Evolutionary conservation across 2,329 filamentous ascomycete species (phyloP).

Genomic region (Fusarium sarcochroum): DNA sequence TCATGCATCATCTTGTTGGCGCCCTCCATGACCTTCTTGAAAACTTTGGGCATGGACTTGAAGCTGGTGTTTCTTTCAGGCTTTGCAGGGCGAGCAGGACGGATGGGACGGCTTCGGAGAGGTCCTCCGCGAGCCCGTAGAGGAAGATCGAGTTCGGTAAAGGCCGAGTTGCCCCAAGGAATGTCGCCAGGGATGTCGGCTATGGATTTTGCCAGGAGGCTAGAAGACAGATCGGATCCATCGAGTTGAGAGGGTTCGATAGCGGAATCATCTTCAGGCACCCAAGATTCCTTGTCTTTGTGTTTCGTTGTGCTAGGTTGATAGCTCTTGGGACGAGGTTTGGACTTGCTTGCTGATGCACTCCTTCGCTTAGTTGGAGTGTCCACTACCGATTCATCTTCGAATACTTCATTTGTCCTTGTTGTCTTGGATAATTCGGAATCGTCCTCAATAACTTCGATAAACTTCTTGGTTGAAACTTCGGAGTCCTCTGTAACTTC

Average conservation of each 20-base stretch:
- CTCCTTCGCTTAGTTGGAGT: slow-evolving; percentile 57
- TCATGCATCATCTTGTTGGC: slow-evolving; percentile 76
- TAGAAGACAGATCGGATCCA: slow-evolving; percentile 54
- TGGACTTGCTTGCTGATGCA: slow-evolving; percentile 47
- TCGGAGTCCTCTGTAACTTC: slow-evolving; percentile 29
- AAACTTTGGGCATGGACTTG: slow-evolving; percentile 71
- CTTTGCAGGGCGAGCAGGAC: slow-evolving; percentile 54
- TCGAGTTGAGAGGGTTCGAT: slow-evolving; percentile 46
- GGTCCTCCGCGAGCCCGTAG: slow-evolving; percentile 59
- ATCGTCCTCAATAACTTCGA: slow-evolving; percentile 31
- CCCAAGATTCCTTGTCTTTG: slow-evolving; percentile 49
- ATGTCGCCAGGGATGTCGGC: slow-evolving; percentile 71
- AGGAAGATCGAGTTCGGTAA: slow-evolving; percentile 73
- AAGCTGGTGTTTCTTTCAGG: slow-evolving; percentile 69
- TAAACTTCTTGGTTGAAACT: slow-evolving; percentile 25
- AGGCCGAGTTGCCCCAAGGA: slow-evolving; percentile 75
- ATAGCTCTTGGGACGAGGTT: slow-evolving; percentile 46
- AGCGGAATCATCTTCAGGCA: slow-evolving; percentile 50
- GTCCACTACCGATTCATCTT: slow-evolving; percentile 56
- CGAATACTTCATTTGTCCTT: slow-evolving; percentile 46
- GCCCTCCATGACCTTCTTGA: slow-evolving; percentile 75
- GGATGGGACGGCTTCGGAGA: slow-evolving; percentile 58
- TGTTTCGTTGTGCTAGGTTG: slow-evolving; percentile 39
- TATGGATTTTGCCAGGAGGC: slow-evolving; percentile 64
- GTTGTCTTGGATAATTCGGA: slow-evolving; percentile 43